These are phyloP conservation scores for Thamnidium elegans DNA, from an alignment of 192 early-diverging fungal genomes.

Conservation along the genomic window DNA sequence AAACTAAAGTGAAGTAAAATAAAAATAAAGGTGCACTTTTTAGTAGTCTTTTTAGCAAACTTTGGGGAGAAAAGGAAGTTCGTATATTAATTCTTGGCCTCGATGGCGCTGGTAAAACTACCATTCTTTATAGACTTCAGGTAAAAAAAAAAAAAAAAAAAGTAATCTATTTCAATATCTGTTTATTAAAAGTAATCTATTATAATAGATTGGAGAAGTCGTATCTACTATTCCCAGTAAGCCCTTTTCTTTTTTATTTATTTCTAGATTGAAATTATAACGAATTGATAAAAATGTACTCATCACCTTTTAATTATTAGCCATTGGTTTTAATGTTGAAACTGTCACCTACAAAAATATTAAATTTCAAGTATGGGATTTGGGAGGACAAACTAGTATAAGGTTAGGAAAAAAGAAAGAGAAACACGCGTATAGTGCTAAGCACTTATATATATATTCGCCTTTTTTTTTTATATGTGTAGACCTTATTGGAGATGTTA, in stretches of 20 bases:
- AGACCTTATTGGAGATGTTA: conserved; percentile 98
- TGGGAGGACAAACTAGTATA: conserved; percentile 78
- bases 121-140: conserved; percentile 93
- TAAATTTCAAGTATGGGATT: conserved; percentile 98
- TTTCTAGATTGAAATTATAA: neutral
- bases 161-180: conserved; percentile 25
- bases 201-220: conserved; percentile 84
- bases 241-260: too few species aligned
- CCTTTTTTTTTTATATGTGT: neutral
- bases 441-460: conserved; percentile 3
- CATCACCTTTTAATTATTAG: conserved; percentile 23
- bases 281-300: neutral
- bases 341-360: conserved; percentile 96
- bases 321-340: conserved; percentile 86
- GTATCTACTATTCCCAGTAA: conserved; percentile 96
- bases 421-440: neutral
- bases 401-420: conserved; percentile 31
- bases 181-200: conserved; percentile 24
- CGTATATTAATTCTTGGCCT: conserved; percentile 96
- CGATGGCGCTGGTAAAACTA: conserved; percentile 96
- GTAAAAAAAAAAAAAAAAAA: conserved; percentile 54
- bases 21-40: conserved; percentile 65
- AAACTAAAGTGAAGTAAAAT: neutral
- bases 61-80: conserved; percentile 94
- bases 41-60: conserved; percentile 66